Evolutionary conservation across 73 alveolate species (phyloP).

Genomic region (Halteria grandinella): DNA sequence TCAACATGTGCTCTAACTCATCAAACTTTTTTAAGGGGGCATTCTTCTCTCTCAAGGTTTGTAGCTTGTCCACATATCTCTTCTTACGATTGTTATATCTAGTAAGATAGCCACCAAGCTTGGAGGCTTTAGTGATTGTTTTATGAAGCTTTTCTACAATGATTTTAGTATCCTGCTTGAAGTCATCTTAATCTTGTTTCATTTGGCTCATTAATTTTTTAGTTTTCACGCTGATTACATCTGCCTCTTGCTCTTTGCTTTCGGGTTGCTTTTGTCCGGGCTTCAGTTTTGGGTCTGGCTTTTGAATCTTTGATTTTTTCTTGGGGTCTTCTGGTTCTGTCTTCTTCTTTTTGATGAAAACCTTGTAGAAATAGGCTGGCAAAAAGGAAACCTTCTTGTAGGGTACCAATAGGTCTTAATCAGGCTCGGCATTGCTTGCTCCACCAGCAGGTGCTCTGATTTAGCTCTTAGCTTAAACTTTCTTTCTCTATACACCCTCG

Average conservation of each 20-base stretch:
- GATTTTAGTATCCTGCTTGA: background rate
- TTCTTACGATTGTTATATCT: background rate
- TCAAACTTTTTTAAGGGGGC: background rate
- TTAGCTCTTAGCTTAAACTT: background rate
- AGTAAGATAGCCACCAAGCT: background rate
- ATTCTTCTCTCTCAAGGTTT: background rate
- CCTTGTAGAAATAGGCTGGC: constrained; percentile 12
- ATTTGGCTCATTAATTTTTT: background rate
- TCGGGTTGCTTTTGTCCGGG: background rate
- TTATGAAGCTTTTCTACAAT: background rate
- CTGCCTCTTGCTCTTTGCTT: background rate
- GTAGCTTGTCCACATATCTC: background rate
- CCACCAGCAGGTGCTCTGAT: background rate
- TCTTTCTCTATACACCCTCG: constrained; percentile 5
- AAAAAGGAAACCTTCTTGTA: background rate
- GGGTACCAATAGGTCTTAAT: background rate
- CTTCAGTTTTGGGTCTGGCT: too few species aligned
- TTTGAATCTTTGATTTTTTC: too few species aligned
- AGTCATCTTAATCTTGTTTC: constrained; percentile 4
- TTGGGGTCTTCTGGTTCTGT: too few species aligned
- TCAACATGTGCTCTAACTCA: constrained; percentile 12
- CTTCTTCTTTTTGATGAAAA: constrained; percentile 1
- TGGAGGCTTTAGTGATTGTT: background rate
- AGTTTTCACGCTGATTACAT: background rate
- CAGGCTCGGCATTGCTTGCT: background rate